phyloP scores from a whole-genome alignment of 768 basidiomycete genomes.

The Exidia glandulosa region DNA sequence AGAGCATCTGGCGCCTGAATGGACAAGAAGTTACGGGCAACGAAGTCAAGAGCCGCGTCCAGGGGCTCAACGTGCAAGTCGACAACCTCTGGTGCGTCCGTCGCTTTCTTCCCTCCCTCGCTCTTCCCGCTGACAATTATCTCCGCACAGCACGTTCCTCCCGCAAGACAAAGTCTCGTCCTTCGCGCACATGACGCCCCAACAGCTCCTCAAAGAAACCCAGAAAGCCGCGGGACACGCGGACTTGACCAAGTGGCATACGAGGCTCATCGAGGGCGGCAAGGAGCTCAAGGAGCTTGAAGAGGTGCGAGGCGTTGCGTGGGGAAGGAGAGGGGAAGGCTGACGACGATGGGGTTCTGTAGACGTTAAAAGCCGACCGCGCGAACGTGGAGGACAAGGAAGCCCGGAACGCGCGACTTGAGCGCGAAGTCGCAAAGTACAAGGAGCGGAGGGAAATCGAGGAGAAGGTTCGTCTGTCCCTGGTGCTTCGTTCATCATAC shows the following conservation, averaged over 20 bases:
- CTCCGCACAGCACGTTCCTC: slow-evolving; percentile 89
- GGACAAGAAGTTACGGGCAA: slow-evolving; percentile 32
- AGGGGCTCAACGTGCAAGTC: slow-evolving; percentile 79
- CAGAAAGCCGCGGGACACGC: slow-evolving; percentile 83
- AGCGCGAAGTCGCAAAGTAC: slow-evolving; percentile 69
- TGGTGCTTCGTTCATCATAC: too few relatives aligned
- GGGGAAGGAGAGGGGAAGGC: too few relatives aligned
- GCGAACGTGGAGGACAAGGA: slow-evolving; percentile 47
- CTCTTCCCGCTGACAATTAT: too few relatives aligned
- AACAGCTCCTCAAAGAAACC: slow-evolving; percentile 75
- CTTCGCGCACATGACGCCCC: slow-evolving; percentile 83
- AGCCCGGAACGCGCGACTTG: slow-evolving; percentile 48
- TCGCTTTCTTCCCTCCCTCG: too few relatives aligned
- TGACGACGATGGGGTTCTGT: slow-evolving; percentile 35
- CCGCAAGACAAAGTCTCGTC: slow-evolving; percentile 94
- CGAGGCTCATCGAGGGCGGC: slow-evolving; percentile 57
- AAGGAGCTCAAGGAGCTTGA: slow-evolving; percentile 44
- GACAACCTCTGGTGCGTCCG: slow-evolving; percentile 79
- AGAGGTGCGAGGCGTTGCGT: slow-evolving; percentile 32
- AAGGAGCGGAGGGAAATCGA: slow-evolving; percentile 66
- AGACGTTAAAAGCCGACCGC: slow-evolving; percentile 30
- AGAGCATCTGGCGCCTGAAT: slow-evolving; percentile 33
- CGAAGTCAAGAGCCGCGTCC: slow-evolving; percentile 50
- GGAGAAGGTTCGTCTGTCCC: slow-evolving; percentile 37
- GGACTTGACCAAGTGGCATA: slow-evolving; percentile 70